phyloP scores from a whole-genome alignment of 2,329 filamentous ascomycete genomes.

The Penicillium palitans region DNA sequence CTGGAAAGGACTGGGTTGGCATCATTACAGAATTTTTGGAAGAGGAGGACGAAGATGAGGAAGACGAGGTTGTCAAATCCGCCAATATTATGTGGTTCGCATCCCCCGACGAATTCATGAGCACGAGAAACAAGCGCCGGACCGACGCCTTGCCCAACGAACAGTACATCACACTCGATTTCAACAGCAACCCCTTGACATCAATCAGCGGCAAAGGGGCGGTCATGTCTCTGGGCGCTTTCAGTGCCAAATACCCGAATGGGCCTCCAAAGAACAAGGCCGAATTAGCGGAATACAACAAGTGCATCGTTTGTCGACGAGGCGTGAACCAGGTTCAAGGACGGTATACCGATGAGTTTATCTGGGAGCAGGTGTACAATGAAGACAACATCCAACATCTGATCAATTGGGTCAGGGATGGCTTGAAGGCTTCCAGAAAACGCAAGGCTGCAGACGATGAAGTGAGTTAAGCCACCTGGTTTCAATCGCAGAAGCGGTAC shows the following conservation, averaged over 20 bases:
- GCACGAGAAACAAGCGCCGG: slow-evolving; percentile 78
- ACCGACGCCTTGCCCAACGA: slow-evolving; percentile 82
- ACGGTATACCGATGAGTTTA: slow-evolving; percentile 87
- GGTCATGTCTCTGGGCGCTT: slow-evolving; percentile 71
- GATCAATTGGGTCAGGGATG: slow-evolving; percentile 64
- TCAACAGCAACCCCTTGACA: slow-evolving; percentile 80
- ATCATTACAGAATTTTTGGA: slow-evolving; percentile 81
- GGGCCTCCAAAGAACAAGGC: slow-evolving; percentile 66
- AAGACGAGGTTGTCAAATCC: slow-evolving; percentile 57
- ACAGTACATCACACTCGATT: slow-evolving; percentile 84
- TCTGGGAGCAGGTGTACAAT: slow-evolving; percentile 82
- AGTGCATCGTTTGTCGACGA: slow-evolving; percentile 84
- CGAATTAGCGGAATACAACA: slow-evolving; percentile 71
- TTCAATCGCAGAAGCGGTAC: background rate
- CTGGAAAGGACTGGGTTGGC: slow-evolving; percentile 87
- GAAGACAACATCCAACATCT: slow-evolving; percentile 66
- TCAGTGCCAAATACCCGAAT: slow-evolving; percentile 67
- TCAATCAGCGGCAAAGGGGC: slow-evolving; percentile 89
- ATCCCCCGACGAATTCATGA: slow-evolving; percentile 83
- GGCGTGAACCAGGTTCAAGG: slow-evolving; percentile 87
- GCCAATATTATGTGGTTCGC: slow-evolving; percentile 93
- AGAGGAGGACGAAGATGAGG: slow-evolving; percentile 67
- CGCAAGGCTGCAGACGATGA: slow-evolving; percentile 43
- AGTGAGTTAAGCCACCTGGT: slow-evolving; percentile 28
- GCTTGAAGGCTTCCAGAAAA: slow-evolving; percentile 66